Percentiles rank a stretch among this genome's conserved stretches.
phyloP scores from a whole-genome alignment of 2,329 filamentous ascomycete species.

The Cladosporium sp. region DNA sequence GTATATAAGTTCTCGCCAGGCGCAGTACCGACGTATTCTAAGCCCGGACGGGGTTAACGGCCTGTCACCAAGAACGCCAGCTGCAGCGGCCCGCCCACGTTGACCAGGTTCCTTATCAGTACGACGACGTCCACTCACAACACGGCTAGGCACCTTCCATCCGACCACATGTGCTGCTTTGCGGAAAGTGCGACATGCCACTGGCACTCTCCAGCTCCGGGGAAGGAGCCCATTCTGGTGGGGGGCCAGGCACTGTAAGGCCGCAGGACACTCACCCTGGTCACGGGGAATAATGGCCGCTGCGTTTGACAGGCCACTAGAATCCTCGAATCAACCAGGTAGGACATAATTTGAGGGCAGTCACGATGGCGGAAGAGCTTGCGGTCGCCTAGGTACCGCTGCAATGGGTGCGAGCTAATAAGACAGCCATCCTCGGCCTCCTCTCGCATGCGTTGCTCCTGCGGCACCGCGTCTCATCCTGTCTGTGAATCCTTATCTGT shows the following conservation, averaged over 20 bases:
- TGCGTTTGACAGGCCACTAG: neutral
- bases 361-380: neutral
- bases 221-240: neutral
- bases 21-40: neutral
- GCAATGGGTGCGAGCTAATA: neutral
- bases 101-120: constrained; percentile 5
- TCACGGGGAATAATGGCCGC: constrained; percentile 1
- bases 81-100: constrained; percentile 9
- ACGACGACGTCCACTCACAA: constrained; percentile 6
- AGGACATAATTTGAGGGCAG: neutral
- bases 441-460: constrained; percentile 3
- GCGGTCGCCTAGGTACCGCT: neutral
- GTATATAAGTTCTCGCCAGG: neutral
- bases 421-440: neutral
- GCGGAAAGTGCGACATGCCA: neutral
- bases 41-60: neutral
- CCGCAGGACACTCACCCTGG: neutral
- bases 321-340: neutral
- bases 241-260: neutral
- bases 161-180: neutral
- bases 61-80: constrained; percentile 10
- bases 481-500: neutral
- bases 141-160: neutral
- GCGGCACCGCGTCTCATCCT: neutral
- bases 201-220: neutral